Base-by-base conservation (phyloP, 345 rosid species). In the Populus tremula region DNA sequence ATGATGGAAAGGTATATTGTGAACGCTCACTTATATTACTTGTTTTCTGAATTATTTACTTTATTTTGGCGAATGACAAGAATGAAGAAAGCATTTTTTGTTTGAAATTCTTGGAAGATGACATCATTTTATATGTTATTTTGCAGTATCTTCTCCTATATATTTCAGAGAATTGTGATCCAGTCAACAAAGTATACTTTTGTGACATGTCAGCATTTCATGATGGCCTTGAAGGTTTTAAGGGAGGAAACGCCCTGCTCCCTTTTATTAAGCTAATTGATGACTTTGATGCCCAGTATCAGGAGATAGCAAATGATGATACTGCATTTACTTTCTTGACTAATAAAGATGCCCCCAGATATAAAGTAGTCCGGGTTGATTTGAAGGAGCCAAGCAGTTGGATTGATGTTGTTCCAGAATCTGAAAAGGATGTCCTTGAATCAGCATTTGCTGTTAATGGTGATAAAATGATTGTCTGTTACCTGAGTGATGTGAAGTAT, bases 401-500 rank as follows among this genome's bases (percentile, higher is more conserved):
- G 99, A 87, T 74, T 13, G 98, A 91, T 72, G 82, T 96, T 65
- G 69, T 96, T 59, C 80, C 89, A 56, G 97, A 93, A 81, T 84
- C 88, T 65, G 94, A 89, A 77, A 93, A 87, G 25, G 98, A 92
- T 84, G 98, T 96, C 66, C 87, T 96, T 39, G 84, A 85, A 75
- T 90, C 94, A 17, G 99, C 94, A 67, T 71, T 50, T 64, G 90
- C 91, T 43, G 93, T 90, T 61, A 92, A 91, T 83, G 87, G 79
- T 33, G 85, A 87, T 77, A 90, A 93, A 84, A 76, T 96, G 85
- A 87, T 92, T 71, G 83, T 89, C 33, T 85, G 93, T 72, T 96
- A 96, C 88, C 79, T 96, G 87, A 92, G 98, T 56, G 97, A 93
- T 80, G 98, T 93, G 73, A 92, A 93, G 85, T 82, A 88, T 77